A percentile compares a stretch with the other conserved stretches of the same genome.
phyloP scores from a whole-genome alignment of 176 grass and related monocot species.

The Cenchrus purpureus region DNA sequence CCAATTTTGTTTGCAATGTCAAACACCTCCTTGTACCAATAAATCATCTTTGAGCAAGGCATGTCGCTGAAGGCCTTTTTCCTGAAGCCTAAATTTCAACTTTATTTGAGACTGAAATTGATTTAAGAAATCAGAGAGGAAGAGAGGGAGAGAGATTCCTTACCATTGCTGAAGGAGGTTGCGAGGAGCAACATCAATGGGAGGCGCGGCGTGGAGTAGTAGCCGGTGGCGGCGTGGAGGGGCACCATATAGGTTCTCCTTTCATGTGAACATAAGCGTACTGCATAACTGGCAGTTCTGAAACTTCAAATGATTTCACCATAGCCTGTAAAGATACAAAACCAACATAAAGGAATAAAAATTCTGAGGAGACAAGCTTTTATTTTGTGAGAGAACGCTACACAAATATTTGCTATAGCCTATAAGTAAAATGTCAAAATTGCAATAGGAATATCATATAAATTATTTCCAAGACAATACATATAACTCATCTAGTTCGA shows the following conservation, averaged over 20 bases:
- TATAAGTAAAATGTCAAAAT: not conserved
- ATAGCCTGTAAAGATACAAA: slow-evolving; percentile 74
- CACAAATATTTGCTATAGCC: not conserved
- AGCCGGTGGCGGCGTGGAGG: no score
- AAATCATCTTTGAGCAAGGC: no score
- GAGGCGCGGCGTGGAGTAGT: no score
- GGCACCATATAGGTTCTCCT: not conserved
- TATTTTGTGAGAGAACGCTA: not conserved
- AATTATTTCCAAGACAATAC: not conserved
- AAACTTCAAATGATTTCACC: slow-evolving; percentile 96
- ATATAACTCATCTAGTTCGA: not conserved
- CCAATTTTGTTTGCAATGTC: slow-evolving; percentile 59
- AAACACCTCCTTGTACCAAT: slow-evolving; percentile 65
- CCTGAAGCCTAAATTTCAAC: no score
- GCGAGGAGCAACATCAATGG: no score
- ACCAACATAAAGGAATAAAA: slow-evolving; percentile 24
- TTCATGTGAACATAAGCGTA: slow-evolving; percentile 20
- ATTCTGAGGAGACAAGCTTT: not conserved
- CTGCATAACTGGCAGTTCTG: slow-evolving; percentile 82
- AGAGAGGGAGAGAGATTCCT: no score
- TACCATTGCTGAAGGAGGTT: no score
- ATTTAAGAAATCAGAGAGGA: no score
- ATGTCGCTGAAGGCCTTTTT: no score
- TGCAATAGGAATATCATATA: not conserved
- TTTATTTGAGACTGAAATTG: no score